Percentiles rank a stretch among this genome's conserved stretches.
phyloP scores from a whole-genome alignment of 2,329 filamentous ascomycete genomes.

The Ceratocystis destructans region DNA sequence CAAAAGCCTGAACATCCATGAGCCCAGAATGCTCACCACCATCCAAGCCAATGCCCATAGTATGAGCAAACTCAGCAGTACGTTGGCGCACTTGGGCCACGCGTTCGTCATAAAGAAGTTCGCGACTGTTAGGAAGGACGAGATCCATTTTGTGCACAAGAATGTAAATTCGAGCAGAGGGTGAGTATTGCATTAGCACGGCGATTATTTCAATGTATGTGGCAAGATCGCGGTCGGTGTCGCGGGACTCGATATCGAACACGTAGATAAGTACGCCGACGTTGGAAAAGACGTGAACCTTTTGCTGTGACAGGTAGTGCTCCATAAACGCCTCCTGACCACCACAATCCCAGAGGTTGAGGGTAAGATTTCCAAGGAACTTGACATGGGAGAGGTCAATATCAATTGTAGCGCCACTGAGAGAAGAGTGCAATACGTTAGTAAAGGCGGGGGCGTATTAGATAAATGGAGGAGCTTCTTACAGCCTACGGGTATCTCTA shows the following conservation, averaged over 20 bases:
- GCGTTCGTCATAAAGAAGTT: slow-evolving; percentile 72
- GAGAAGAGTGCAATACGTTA: background rate
- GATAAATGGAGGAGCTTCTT: slow-evolving; percentile 23
- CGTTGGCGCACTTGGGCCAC: slow-evolving; percentile 63
- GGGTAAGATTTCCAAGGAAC: slow-evolving; percentile 91
- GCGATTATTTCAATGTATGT: slow-evolving; percentile 86
- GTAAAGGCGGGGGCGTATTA: background rate
- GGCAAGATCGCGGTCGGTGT: slow-evolving; percentile 82
- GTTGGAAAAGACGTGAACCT: slow-evolving; percentile 89
- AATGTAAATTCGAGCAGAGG: slow-evolving; percentile 73
- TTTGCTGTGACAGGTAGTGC: slow-evolving; percentile 91
- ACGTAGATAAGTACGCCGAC: slow-evolving; percentile 97
- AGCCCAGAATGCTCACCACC: slow-evolving; percentile 25
- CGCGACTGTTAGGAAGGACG: slow-evolving; percentile 64
- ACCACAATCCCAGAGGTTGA: slow-evolving; percentile 98
- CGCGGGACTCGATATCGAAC: slow-evolving; percentile 93
- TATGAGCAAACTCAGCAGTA: slow-evolving; percentile 39
- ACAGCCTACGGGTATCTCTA: slow-evolving; percentile 79
- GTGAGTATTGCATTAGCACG: slow-evolving; percentile 74
- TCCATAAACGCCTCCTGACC: slow-evolving; percentile 98
- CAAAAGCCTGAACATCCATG: slow-evolving; percentile 70
- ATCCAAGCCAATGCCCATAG: slow-evolving; percentile 15
- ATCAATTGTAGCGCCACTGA: slow-evolving; percentile 81
- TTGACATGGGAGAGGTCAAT: slow-evolving; percentile 98
- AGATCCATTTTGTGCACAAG: slow-evolving; percentile 99